These are phyloP conservation scores for Arthrinium phaeospermum DNA, from an alignment of 2,329 filamentous ascomycete genomes.

Conservation along the genomic window DNA sequence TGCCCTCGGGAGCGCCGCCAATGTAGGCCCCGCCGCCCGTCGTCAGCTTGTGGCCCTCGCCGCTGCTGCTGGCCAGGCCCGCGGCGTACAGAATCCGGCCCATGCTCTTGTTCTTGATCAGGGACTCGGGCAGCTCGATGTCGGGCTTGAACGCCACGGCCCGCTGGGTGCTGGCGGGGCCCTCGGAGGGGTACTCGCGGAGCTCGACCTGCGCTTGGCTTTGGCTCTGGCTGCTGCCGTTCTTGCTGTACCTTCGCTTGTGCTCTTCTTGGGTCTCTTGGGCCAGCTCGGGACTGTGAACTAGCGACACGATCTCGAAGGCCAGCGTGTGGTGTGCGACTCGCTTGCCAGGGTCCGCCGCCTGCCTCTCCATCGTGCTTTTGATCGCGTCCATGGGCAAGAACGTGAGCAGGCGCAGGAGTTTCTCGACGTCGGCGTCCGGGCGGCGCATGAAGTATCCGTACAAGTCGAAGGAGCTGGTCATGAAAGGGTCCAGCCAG, in stretches of 20 bases:
- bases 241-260: slow-evolving; percentile 52
- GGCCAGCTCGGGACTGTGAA: slow-evolving; percentile 74
- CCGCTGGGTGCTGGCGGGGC: not conserved
- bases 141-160: slow-evolving; percentile 47
- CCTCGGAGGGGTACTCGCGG: not conserved
- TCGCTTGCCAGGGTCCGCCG: slow-evolving; percentile 70
- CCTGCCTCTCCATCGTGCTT: slow-evolving; percentile 71
- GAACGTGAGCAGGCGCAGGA: slow-evolving; percentile 92
- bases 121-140: slow-evolving; percentile 62
- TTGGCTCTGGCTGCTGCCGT: not conserved
- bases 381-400: slow-evolving; percentile 74
- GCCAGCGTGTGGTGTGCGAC: slow-evolving; percentile 84
- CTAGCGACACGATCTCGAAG: slow-evolving; percentile 78
- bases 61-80: slow-evolving; percentile 61
- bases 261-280: slow-evolving; percentile 64
- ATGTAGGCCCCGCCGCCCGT: slow-evolving; percentile 64
- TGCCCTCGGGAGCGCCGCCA: slow-evolving; percentile 53
- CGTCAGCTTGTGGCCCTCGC: slow-evolving; percentile 65
- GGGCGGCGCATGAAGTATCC: slow-evolving; percentile 85
- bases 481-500: slow-evolving; percentile 87
- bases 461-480: slow-evolving; percentile 84
- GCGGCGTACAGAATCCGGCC: slow-evolving; percentile 64
- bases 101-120: slow-evolving; percentile 59
- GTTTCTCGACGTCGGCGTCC: slow-evolving; percentile 80
- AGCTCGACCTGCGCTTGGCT: not conserved